phyloP scores from a whole-genome alignment of 345 rosid genomes.

The Bruguiera sexangula region DNA sequence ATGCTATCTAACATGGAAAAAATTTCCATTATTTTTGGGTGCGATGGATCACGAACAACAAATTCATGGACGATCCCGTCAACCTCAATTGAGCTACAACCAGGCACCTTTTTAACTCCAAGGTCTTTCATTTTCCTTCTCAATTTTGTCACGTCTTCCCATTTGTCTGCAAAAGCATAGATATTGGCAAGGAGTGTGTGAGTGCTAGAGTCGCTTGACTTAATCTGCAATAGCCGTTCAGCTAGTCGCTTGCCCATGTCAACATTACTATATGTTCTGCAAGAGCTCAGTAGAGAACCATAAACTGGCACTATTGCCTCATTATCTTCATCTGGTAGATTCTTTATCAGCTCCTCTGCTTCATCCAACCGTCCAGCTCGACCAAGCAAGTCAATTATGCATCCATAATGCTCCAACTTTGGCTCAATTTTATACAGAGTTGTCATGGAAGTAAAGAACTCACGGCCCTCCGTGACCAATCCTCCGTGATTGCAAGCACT shows the following conservation, averaged over 20 bases:
- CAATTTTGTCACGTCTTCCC: slow-evolving; percentile 69
- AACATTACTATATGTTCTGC: slow-evolving; percentile 55
- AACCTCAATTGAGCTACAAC: slow-evolving; percentile 66
- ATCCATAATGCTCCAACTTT: slow-evolving; percentile 63
- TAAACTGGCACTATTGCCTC: slow-evolving; percentile 49
- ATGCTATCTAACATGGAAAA: not conserved
- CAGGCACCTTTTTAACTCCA: slow-evolving; percentile 68
- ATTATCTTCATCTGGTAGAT: slow-evolving; percentile 28
- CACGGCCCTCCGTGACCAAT: slow-evolving; percentile 59
- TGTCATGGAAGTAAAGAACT: slow-evolving; percentile 51
- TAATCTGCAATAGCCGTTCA: slow-evolving; percentile 38
- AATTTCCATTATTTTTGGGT: slow-evolving; percentile 14
- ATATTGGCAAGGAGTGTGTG: slow-evolving; percentile 65
- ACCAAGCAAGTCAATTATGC: slow-evolving; percentile 63
- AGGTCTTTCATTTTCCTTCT: slow-evolving; percentile 71
- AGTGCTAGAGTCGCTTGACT: slow-evolving; percentile 48
- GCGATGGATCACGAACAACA: slow-evolving; percentile 44
- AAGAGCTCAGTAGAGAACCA: slow-evolving; percentile 71
- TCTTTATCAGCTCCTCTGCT: slow-evolving; percentile 54
- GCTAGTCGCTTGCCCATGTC: slow-evolving; percentile 61
- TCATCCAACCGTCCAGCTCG: slow-evolving; percentile 67
- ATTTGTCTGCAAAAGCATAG: slow-evolving; percentile 62
- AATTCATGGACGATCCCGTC: slow-evolving; percentile 49
- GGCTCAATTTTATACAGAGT: slow-evolving; percentile 43
- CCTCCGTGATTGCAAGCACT: slow-evolving; percentile 89